These are phyloP conservation scores for Rhizophora mangle DNA, from an alignment of 345 rosid species.

Conservation along the genomic window DNA sequence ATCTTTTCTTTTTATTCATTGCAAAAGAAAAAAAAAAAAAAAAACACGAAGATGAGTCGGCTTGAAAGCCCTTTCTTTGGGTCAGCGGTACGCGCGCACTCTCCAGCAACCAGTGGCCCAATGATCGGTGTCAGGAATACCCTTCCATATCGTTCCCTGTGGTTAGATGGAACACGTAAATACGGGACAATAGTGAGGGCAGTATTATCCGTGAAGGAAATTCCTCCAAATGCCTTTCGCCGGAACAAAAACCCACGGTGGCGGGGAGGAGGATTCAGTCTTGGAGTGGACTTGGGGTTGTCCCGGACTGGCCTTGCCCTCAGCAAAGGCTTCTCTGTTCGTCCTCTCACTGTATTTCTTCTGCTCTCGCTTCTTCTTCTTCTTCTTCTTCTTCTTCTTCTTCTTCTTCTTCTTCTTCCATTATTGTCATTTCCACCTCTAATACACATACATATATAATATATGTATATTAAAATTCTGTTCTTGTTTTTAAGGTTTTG, in stretches of 20 bases:
- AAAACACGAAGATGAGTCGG: too few species aligned
- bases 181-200: constrained; percentile 15
- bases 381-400: too few species aligned
- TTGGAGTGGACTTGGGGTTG: constrained; percentile 79
- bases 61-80: too few species aligned
- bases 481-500: constrained; percentile 47
- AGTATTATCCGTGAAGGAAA: constrained; percentile 36
- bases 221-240: constrained; percentile 73
- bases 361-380: too few species aligned
- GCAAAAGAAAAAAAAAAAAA: too few species aligned
- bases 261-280: constrained; percentile 88
- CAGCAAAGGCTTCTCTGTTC: constrained; percentile 71
- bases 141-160: too few species aligned
- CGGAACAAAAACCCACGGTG: constrained; percentile 54
- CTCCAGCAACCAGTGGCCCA: too few species aligned
- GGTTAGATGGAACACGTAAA: not conserved
- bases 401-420: not conserved
- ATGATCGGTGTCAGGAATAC: too few species aligned
- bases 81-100: too few species aligned
- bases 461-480: too few species aligned
- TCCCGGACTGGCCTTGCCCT: constrained; percentile 80
- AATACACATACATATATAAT: too few species aligned
- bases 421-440: not conserved
- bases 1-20: too few species aligned
- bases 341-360: constrained; percentile 61